These are phyloP conservation scores for Fonsecaea pedrosoi DNA, from an alignment of 2,329 filamentous ascomycete species.

Conservation along the genomic window DNA sequence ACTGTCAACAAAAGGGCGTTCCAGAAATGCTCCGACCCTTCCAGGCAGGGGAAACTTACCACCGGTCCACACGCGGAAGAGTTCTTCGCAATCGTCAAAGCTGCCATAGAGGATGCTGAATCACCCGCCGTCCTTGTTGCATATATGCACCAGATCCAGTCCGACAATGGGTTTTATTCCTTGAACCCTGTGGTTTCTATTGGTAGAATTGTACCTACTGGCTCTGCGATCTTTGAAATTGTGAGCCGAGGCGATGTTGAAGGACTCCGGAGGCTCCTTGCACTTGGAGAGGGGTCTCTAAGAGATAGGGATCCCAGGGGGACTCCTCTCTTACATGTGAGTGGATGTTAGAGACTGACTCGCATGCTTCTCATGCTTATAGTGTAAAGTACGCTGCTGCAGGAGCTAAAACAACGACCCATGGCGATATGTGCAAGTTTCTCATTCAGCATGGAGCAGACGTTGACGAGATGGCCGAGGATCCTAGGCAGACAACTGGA, in stretches of 20 bases:
- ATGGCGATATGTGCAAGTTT: neutral
- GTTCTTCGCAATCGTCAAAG: slow-evolving; percentile 1
- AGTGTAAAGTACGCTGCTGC: neutral
- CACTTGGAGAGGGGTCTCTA: neutral
- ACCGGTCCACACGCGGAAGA: neutral
- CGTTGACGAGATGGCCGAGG: neutral
- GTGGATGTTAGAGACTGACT: neutral
- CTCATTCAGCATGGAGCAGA: neutral
- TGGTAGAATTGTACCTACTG: neutral
- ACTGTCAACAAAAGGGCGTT: neutral
- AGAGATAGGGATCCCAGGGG: slow-evolving; percentile 7
- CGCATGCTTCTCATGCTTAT: neutral
- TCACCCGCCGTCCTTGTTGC: slow-evolving; percentile 7
- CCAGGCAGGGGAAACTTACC: neutral
- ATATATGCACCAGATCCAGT: neutral
- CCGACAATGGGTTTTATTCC: neutral
- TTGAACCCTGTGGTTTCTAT: neutral
- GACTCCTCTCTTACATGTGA: slow-evolving; percentile 1
- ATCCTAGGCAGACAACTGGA: neutral
- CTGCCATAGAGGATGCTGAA: neutral
- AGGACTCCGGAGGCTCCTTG: slow-evolving; percentile 2
- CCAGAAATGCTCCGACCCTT: neutral
- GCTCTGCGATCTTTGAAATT: neutral
- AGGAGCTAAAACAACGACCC: neutral
- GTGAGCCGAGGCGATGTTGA: neutral